Evolutionary conservation across 2,329 filamentous ascomycete genomes (phyloP).

Genomic region (Trichocomaceae sp.): DNA sequence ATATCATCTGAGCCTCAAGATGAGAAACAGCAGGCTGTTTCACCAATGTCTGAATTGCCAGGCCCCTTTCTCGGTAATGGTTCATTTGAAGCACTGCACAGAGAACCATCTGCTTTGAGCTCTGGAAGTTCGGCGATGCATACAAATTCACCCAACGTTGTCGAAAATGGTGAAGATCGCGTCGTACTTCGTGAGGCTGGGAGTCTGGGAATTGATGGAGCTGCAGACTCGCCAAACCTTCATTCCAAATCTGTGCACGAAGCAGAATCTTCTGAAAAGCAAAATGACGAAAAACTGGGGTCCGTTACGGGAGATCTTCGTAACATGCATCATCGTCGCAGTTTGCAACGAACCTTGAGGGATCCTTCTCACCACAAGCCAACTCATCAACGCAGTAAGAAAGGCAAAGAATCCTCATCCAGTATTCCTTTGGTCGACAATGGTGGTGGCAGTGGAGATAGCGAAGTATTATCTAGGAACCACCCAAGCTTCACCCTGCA

Average conservation of each 20-base stretch:
- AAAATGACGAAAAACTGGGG: conserved; percentile 34
- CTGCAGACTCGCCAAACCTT: conserved; percentile 37
- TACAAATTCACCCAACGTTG: conserved; percentile 41
- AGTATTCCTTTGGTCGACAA: conserved; percentile 51
- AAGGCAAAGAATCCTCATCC: conserved; percentile 65
- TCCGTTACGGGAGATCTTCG: conserved; percentile 47
- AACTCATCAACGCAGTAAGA: conserved; percentile 64
- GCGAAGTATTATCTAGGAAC: conserved; percentile 66
- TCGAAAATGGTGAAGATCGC: conserved; percentile 62
- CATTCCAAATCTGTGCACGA: conserved; percentile 32
- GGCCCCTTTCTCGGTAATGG: conserved; percentile 18
- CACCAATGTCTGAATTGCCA: background rate
- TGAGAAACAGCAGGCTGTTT: conserved; percentile 18
- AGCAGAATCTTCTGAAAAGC: conserved; percentile 37
- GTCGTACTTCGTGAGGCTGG: conserved; percentile 59
- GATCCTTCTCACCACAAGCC: conserved; percentile 63
- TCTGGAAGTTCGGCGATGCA: conserved; percentile 29
- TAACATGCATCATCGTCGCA: conserved; percentile 63
- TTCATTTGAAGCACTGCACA: conserved; percentile 21
- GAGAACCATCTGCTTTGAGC: conserved; percentile 35
- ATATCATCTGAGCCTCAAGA: conserved; percentile 29
- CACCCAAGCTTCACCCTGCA: conserved; percentile 92
- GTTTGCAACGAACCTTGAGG: conserved; percentile 80
- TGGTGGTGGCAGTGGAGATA: conserved; percentile 40
- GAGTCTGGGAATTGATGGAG: conserved; percentile 48